Base-by-base conservation (phyloP, 2,329 filamentous ascomycete species). In the Venturia effusa region DNA sequence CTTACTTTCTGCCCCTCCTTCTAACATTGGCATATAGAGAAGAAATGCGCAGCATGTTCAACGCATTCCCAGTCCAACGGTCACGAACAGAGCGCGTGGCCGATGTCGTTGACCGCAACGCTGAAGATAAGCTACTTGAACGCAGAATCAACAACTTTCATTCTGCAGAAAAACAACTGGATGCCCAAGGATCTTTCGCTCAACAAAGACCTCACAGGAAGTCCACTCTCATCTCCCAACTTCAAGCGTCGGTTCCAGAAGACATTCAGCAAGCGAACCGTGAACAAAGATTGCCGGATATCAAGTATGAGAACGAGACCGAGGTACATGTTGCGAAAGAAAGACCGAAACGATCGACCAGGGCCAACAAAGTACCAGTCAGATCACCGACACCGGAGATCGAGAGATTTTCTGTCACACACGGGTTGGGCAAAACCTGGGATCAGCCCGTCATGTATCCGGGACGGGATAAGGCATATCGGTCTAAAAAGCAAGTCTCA, bases 401-500 rank as follows among this genome's bases (percentile, higher is more conserved):
- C 17, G 60, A 63, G n/a, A 32, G 15, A 32, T 62, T 51, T 32
- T 62, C 60, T 22, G 27, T 27, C 15, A 48, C 5, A 32, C 34
- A 55, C 15, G 61, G 37, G 30, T n/a, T 60, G 17, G 62, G 62
- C 15, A 19, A 22, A 4, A 32, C 62, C 8, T 64, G 62, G 62
- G 62, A 64, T 30, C 32, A 64, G 34, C 82, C 87, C 1, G 77
- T 92, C 1, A 77, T 85, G 1, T 91, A 84, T 71, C 86, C 85
- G 3, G 69, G 76, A 32, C 51, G 51, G 27, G 51, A 57, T 17
- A 32, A 32, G 17, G n/a, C 51, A n/a, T 30, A 40, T 5, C 77
- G 75, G 32, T 84, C 84, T 2, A 83, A 81, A 63, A 83, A 84
- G 61, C 81, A 85, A 66, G 84, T 87, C 0, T 84, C 82, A 0